Base-by-base conservation (phyloP, 768 basidiomycete genomes). In the Guyanaporus albipodus region DNA sequence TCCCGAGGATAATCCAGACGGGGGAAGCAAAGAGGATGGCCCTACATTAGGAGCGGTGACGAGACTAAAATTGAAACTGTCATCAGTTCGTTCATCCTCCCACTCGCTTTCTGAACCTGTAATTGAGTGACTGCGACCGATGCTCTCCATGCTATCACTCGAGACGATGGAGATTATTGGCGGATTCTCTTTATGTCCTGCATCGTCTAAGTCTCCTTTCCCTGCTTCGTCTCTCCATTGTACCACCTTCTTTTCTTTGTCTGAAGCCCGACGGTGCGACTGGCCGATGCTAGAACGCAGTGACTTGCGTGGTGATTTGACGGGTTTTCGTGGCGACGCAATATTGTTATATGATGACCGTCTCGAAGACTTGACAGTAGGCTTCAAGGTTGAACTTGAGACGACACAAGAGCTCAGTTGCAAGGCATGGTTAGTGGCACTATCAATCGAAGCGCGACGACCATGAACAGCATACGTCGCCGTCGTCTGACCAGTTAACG, bases 171-270 rank as follows among this genome's bases (percentile, higher is more conserved):
- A 54, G 15, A 60, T 42, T 19, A 42, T 44, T 1, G 55, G 55
- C 11, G 50, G 41, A 26, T 48, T 32, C 39, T 53, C 55, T 43
- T 45, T 70, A 67, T 48, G 64, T 53, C 50, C 78, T 68, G 42
- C 75, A 56, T 91, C 88, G 53, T 88, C 85, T 37, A 91, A 68
- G 41, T 82, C 76, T 22, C 89, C 90, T 60, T 84, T 83, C n/a
- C 89, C 89, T 6, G 75, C 88, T 64, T 92, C 85, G 55, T 92
- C 89, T 46, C 75, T 78, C 91, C 91, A 93, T 60, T 92, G 87
- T 4, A 93, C 87, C 43, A 78, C 83, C 63, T 91, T 91, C 55
- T 75, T 77, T 59, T 81, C 78, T 60, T 80, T 82, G 49, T 85
- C 82, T 1, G 83, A 80, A 15, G 75, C 72, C 42, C 80, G 75